Base-by-base conservation (phyloP, 2,329 filamentous ascomycete species). In the Nemania sp. region DNA sequence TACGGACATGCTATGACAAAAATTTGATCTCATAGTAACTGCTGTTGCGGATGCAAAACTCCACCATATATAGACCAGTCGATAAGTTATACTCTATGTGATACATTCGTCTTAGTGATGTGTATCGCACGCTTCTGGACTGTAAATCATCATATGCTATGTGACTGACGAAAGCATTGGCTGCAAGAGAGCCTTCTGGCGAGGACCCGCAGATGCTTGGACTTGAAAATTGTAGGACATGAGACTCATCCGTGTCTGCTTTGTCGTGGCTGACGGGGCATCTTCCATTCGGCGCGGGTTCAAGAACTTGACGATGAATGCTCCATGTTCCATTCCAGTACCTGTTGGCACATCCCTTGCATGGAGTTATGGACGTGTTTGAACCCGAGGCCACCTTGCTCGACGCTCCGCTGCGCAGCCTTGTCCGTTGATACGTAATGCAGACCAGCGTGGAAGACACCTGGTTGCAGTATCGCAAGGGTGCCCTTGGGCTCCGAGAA, bases 381-480 rank as follows among this genome's bases (percentile, higher is more conserved):
- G 44, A 78, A 78, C 9, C 74, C 77, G 23, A 79, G 56, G 0
- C 75, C 75, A 0, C 75, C 75, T 7, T 75, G 68, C 26, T 67
- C 68, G 1, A 73, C 66, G 5, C 63, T 59, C 57, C 60, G 71
- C 57, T 68, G 66, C 5, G 75, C 76, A 40, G 65, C 61, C 9
- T 59, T 60, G 50, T 77, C 73, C 31, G 73, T 70, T 4, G 72
- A 66, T 5, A 77, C 56, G 28, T 68, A 63, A 46, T 75, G 71
- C 20, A 70, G 62, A 3, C 68, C 59, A 11, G 73, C 70, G 5
- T 64, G 66, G 44, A 77, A 70, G 3, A 70, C 64, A 1, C 69
- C 67, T 9, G 75, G 76, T 64, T 79, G 76, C 31, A 79, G 57
- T 50, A 72, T 59, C 6, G 61, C 63, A 6, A 77, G 22, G 7